Evolutionary conservation across 2,329 filamentous ascomycete species (phyloP).

Genomic region (Dissoconium aciculare): DNA sequence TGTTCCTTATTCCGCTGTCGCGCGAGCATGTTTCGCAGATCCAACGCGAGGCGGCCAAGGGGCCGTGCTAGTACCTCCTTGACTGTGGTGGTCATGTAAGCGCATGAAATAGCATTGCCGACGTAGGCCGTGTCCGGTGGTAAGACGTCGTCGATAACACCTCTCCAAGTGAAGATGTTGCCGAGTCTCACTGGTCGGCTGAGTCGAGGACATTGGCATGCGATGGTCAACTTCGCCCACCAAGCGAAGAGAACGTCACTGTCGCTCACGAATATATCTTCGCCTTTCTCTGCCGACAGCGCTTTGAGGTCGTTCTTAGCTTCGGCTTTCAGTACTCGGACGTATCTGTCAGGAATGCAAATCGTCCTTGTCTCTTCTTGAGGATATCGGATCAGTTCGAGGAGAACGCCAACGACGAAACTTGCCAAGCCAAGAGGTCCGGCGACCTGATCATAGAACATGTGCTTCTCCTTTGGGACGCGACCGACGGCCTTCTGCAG

Average conservation of each 20-base stretch:
- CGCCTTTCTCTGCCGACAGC: conserved; percentile 4
- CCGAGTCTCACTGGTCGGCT: not conserved
- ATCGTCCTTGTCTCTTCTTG: conserved; percentile 3
- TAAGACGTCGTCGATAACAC: conserved; percentile 7
- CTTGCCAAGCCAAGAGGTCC: not conserved
- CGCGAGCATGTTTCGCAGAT: conserved; percentile 4
- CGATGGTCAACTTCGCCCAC: conserved; percentile 6
- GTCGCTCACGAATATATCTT: conserved; percentile 15
- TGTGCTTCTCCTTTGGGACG: conserved; percentile 2
- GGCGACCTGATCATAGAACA: not conserved
- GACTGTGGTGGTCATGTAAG: conserved; percentile 2
- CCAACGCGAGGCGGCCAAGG: conserved; percentile 5
- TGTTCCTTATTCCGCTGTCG: conserved; percentile 7
- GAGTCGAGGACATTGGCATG: not conserved
- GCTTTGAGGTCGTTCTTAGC: conserved; percentile 9
- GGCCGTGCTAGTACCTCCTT: conserved; percentile 2
- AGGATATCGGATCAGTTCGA: conserved; percentile 4
- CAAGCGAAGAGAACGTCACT: conserved; percentile 18
- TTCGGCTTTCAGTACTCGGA: conserved; percentile 8
- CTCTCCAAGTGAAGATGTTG: conserved; percentile 17
- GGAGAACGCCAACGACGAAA: conserved; percentile 3
- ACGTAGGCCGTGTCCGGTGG: conserved; percentile 3
- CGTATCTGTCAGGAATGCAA: conserved; percentile 8
- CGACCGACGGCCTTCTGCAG: conserved; percentile 10
- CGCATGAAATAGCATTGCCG: conserved; percentile 2